Evolutionary conservation across 1,139 yeast species (phyloP).

Genomic region (Yamadazyma membranifaciens): DNA sequence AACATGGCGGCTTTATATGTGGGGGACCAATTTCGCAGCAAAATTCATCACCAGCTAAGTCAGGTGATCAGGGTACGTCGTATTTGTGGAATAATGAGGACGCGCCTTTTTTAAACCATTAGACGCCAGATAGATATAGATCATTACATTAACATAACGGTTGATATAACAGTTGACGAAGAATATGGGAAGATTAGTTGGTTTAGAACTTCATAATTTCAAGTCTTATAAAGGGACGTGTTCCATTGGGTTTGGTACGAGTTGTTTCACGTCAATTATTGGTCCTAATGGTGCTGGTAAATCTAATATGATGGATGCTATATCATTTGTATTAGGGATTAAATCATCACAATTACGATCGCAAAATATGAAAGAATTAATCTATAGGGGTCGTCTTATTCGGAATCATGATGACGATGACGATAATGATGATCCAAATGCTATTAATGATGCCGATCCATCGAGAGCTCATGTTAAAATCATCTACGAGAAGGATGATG

Average conservation of each 20-base stretch:
- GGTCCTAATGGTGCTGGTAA: constrained; percentile 99
- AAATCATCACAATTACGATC: constrained; percentile 78
- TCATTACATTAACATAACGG: no score
- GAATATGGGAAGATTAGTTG: constrained; percentile 74
- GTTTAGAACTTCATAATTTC: constrained; percentile 78
- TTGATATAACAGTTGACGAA: no score
- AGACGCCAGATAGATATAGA: constrained; percentile 1
- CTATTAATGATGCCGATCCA: constrained; percentile 31
- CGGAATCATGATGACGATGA: constrained; percentile 10
- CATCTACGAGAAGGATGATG: constrained; percentile 63
- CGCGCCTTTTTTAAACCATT: constrained; percentile 1
- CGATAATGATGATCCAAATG: constrained; percentile 15
- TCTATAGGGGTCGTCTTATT: constrained; percentile 64
- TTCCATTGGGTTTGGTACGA: constrained; percentile 76
- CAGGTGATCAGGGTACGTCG: no score
- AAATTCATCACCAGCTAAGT: no score
- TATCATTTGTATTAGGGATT: constrained; percentile 90
- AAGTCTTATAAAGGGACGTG: constrained; percentile 84
- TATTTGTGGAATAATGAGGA: neutral
- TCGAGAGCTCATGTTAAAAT: constrained; percentile 79
- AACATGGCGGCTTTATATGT: no score
- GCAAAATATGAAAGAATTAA: constrained; percentile 66
- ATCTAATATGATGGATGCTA: constrained; percentile 98
- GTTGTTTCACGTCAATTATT: constrained; percentile 84
- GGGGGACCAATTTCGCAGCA: no score